Percentiles rank a stretch among this genome's conserved stretches.
Evolutionary conservation across 352 stramenopile genomes (phyloP).

Genomic region (Phytophthora tubulina): DNA sequence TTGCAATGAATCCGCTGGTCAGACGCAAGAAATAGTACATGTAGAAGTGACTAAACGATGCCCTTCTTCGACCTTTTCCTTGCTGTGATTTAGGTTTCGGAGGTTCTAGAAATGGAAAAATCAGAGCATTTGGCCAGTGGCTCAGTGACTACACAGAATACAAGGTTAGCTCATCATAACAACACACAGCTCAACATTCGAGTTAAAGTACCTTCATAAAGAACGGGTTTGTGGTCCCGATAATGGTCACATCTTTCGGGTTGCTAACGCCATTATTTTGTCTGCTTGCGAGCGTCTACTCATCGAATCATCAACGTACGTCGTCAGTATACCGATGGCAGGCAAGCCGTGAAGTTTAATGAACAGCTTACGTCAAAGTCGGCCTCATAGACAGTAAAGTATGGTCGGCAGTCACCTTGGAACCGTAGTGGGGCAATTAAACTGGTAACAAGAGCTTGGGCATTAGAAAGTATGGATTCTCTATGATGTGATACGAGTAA

Average conservation of each 20-base stretch:
- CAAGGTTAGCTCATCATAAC: not conserved
- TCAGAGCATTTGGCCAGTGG: constrained; percentile 81
- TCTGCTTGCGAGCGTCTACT: constrained; percentile 60
- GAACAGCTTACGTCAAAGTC: constrained; percentile 79
- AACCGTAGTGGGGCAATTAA: constrained; percentile 86
- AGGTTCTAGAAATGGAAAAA: constrained; percentile 80
- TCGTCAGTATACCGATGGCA: constrained; percentile 7
- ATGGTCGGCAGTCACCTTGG: constrained; percentile 84
- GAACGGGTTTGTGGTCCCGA: constrained; percentile 90
- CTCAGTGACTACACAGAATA: constrained; percentile 58
- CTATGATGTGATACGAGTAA: not conserved
- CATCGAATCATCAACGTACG: constrained; percentile 1
- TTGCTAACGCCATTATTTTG: constrained; percentile 64
- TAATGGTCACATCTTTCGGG: constrained; percentile 61
- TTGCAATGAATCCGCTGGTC: not conserved
- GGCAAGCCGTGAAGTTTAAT: constrained; percentile 2
- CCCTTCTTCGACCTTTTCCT: constrained; percentile 28
- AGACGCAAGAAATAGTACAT: too few relatives aligned
- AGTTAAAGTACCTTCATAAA: constrained; percentile 78
- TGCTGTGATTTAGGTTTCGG: constrained; percentile 24
- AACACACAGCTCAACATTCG: not conserved
- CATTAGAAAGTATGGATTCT: constrained; percentile 9
- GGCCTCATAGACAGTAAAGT: constrained; percentile 88
- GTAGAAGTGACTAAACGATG: not conserved
- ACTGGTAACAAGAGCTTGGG: constrained; percentile 37